Conservation (phyloP, 2,329 filamentous ascomycete genomes). For the Zelopaecilomyces penicillatus region DNA sequence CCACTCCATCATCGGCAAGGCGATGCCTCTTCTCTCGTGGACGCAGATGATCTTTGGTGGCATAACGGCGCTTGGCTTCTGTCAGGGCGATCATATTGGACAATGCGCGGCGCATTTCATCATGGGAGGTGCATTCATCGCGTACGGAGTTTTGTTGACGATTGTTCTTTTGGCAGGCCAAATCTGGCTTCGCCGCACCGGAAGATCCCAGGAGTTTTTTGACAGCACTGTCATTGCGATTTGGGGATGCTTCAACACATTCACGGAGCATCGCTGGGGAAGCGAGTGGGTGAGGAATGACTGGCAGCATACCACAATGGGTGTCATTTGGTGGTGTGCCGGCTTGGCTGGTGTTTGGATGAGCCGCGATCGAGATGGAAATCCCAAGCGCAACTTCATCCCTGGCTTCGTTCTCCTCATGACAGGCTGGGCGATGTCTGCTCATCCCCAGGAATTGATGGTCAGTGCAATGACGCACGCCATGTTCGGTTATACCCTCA, state of each 20-base stretch:
- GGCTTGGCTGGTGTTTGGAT: conserved; percentile 90
- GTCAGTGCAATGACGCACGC: conserved; percentile 82
- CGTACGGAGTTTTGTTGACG: conserved; percentile 79
- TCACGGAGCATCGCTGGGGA: conserved; percentile 96
- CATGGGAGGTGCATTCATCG: conserved; percentile 96
- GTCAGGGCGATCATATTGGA: conserved; percentile 79
- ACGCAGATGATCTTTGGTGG: conserved; percentile 93
- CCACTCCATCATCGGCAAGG: conserved; percentile 78
- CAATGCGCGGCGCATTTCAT: conserved; percentile 97
- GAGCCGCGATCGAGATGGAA: conserved; percentile 71
- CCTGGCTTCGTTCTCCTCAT: conserved; percentile 85
- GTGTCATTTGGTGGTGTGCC: conserved; percentile 96
- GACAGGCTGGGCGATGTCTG: conserved; percentile 93
- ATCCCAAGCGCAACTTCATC: conserved; percentile 85
- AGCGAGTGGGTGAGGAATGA: conserved; percentile 84
- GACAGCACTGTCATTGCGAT: conserved; percentile 84
- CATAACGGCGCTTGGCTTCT: conserved; percentile 87
- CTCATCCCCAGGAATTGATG: conserved; percentile 75
- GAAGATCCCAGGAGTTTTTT: conserved; percentile 92
- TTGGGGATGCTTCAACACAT: conserved; percentile 97
- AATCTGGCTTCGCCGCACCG: conserved; percentile 71
- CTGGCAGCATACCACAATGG: conserved; percentile 98
- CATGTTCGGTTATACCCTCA: conserved; percentile 90
- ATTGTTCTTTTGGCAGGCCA: conserved; percentile 85
- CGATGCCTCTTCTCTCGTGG: conserved; percentile 81